Evolutionary conservation across 495 filamentous ascomycete species (phyloP).

Genomic region (Polyplosphaeria fusca): DNA sequence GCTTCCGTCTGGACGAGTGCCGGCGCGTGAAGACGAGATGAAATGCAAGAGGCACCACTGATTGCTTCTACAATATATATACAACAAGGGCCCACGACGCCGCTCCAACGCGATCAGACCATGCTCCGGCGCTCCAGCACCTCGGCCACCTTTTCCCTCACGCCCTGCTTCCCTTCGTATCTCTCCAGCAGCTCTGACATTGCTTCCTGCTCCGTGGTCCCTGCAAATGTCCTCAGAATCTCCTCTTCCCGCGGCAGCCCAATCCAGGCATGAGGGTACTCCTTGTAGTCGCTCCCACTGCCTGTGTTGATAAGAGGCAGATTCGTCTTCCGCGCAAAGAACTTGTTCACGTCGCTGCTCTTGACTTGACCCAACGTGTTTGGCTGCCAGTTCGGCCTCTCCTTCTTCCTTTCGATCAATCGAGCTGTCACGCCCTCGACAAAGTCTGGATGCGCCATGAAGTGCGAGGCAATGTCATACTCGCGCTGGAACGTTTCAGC

Average conservation of each 20-base stretch:
- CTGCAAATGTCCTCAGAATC: slow-evolving; percentile 49
- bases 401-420: slow-evolving; percentile 60
- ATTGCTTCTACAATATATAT: background rate
- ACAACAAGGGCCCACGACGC: too few species aligned
- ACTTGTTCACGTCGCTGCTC: slow-evolving; percentile 51
- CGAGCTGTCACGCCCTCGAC: slow-evolving; percentile 75
- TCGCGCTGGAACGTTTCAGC: slow-evolving; percentile 78
- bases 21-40: background rate
- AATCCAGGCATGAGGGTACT: slow-evolving; percentile 64
- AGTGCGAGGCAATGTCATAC: slow-evolving; percentile 70
- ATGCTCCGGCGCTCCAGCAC: slow-evolving; percentile 35
- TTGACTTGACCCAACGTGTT: slow-evolving; percentile 60
- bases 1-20: background rate
- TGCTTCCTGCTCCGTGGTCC: slow-evolving; percentile 43
- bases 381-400: slow-evolving; percentile 68
- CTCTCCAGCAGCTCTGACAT: slow-evolving; percentile 48
- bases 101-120: background rate
- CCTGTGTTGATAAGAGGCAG: slow-evolving; percentile 53
- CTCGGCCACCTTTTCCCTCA: slow-evolving; percentile 47
- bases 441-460: slow-evolving; percentile 89
- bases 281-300: slow-evolving; percentile 55
- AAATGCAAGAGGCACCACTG: background rate
- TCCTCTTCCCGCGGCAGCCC: slow-evolving; percentile 75
- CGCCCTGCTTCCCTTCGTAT: slow-evolving; percentile 43
- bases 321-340: slow-evolving; percentile 54